Evolutionary conservation across 345 rosid genomes (phyloP).

Genomic region (Nephelium lappaceum): DNA sequence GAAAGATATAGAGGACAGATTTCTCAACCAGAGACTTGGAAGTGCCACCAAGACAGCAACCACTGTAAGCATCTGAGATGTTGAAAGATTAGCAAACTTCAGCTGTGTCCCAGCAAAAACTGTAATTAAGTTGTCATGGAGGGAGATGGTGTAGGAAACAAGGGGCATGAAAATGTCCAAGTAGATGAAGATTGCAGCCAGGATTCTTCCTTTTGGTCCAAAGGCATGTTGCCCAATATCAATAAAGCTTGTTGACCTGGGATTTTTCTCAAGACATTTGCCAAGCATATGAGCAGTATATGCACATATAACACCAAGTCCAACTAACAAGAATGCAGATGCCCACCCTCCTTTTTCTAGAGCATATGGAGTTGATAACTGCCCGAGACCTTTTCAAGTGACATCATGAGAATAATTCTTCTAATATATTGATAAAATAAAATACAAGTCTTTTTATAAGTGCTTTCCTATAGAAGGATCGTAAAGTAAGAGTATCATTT

Average conservation of each 20-base stretch:
- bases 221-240: slow-evolving; percentile 70
- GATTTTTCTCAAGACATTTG: slow-evolving; percentile 61
- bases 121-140: slow-evolving; percentile 66
- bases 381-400: slow-evolving; percentile 60
- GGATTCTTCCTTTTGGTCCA: slow-evolving; percentile 49
- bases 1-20: slow-evolving; percentile 74
- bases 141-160: slow-evolving; percentile 79
- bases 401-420: too few relatives aligned
- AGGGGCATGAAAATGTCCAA: slow-evolving; percentile 77
- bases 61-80: slow-evolving; percentile 58
- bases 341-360: slow-evolving; percentile 74
- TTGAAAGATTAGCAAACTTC: slow-evolving; percentile 27
- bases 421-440: too few relatives aligned
- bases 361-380: slow-evolving; percentile 76
- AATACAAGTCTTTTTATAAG: too few relatives aligned
- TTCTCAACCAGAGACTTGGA: slow-evolving; percentile 75
- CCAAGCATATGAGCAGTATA: slow-evolving; percentile 68
- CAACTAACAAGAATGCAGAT: slow-evolving; percentile 54
- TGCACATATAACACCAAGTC: slow-evolving; percentile 54
- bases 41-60: slow-evolving; percentile 62
- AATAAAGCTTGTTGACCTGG: slow-evolving; percentile 61
- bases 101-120: slow-evolving; percentile 44
- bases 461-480: too few relatives aligned
- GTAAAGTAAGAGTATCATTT: too few relatives aligned
- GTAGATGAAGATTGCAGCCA: slow-evolving; percentile 57